Evolutionary conservation across 768 basidiomycete species (phyloP).

Genomic region (Favolaschia claudopus): DNA sequence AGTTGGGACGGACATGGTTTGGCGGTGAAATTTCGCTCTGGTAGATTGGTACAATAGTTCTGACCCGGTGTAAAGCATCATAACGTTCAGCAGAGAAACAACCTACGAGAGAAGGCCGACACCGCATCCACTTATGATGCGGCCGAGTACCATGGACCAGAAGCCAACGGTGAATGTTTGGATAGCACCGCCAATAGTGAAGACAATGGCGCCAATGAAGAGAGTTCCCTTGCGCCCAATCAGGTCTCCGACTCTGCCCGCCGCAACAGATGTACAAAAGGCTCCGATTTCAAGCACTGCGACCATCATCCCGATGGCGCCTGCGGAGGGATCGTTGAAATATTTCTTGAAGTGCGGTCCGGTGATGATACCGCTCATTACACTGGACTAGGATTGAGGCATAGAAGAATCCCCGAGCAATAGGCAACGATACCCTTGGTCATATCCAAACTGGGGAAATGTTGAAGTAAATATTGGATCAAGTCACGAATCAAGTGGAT

Average conservation of each 20-base stretch:
- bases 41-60: constrained; percentile 94
- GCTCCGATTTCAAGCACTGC: constrained; percentile 95
- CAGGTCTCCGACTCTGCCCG: constrained; percentile 87
- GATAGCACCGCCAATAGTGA: constrained; percentile 85
- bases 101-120: constrained; percentile 88
- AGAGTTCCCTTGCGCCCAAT: constrained; percentile 88
- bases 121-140: constrained; percentile 86
- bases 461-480: constrained; percentile 16
- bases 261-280: constrained; percentile 87
- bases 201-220: constrained; percentile 82
- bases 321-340: constrained; percentile 78
- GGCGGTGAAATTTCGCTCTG: constrained; percentile 97
- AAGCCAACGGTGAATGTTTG: constrained; percentile 87
- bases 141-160: constrained; percentile 81
- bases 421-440: constrained; percentile 69
- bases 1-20: constrained; percentile 67
- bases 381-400: constrained; percentile 48
- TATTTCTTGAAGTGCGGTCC: constrained; percentile 83
- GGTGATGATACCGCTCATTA: constrained; percentile 93
- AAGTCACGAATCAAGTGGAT: neutral
- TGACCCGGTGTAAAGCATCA: constrained; percentile 38
- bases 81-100: neutral
- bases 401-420: constrained; percentile 22
- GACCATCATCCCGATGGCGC: constrained; percentile 92
- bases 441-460: constrained; percentile 74